Percentiles rank a stretch among this genome's conserved stretches.
Evolutionary conservation across 441 rosid species (phyloP).

Genomic region (Metrosideros polymorpha): DNA sequence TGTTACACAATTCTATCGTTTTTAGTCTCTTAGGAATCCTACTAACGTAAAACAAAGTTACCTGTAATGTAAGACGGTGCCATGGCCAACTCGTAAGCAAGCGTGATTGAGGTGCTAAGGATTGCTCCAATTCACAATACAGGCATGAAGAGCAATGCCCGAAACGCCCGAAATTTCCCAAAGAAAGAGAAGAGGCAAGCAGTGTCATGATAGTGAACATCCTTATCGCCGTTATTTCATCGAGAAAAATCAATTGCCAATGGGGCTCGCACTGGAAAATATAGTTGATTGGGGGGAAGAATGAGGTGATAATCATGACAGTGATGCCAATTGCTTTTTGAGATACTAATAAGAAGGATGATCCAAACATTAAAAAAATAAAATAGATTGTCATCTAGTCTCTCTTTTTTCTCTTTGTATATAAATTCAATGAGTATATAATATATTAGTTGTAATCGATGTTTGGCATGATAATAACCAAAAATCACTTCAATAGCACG

Average conservation of each 20-base stretch:
- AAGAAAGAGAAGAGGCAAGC: constrained; percentile 51
- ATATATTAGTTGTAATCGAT: no score
- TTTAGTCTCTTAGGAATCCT: constrained; percentile 72
- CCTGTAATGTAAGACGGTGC: constrained; percentile 66
- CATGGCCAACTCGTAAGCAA: constrained; percentile 68
- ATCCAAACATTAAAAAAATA: no score
- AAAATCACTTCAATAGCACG: no score
- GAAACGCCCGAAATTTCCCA: constrained; percentile 44
- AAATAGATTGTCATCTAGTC: no score
- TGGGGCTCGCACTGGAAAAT: constrained; percentile 69
- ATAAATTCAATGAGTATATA: no score
- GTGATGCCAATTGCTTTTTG: constrained; percentile 74
- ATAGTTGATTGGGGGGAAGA: constrained; percentile 81
- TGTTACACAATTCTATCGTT: neutral
- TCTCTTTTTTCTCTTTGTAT: no score
- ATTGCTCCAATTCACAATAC: constrained; percentile 57
- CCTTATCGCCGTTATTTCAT: constrained; percentile 66
- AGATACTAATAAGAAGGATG: no score
- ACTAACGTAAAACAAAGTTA: constrained; percentile 50
- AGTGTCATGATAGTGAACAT: constrained; percentile 60
- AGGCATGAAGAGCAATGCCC: constrained; percentile 60
- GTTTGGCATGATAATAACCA: no score
- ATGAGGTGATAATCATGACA: constrained; percentile 83
- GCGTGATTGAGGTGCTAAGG: constrained; percentile 46
- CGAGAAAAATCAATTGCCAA: constrained; percentile 69